phyloP scores from a whole-genome alignment of 1,139 yeast genomes.

The Pichia sp. region DNA sequence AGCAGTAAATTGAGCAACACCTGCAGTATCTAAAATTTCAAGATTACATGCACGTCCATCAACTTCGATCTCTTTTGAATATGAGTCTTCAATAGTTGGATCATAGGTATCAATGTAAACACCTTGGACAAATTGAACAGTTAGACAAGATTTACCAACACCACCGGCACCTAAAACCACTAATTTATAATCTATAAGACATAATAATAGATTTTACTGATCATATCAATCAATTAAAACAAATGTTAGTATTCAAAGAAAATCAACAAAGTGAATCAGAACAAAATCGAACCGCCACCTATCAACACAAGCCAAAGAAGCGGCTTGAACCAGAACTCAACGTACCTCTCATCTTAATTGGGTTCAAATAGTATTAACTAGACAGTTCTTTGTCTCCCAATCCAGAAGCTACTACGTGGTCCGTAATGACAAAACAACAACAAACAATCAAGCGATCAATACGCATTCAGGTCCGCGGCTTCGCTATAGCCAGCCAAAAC shows the following conservation, averaged over 20 bases:
- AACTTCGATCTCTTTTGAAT: conserved; percentile 83
- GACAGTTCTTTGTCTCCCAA: too few relatives aligned
- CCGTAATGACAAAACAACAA: too few relatives aligned
- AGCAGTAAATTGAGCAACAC: conserved; percentile 95
- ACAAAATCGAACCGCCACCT: too few relatives aligned
- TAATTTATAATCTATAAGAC: conserved; percentile 60
- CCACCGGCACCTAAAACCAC: conserved; percentile 99
- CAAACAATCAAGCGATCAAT: too few relatives aligned
- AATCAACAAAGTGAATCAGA: neutral
- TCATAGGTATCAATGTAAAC: conserved; percentile 94
- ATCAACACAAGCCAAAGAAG: too few relatives aligned
- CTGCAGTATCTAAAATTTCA: conserved; percentile 95
- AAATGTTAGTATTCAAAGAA: conserved; percentile 6
- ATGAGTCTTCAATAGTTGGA: conserved; percentile 96
- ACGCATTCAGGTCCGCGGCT: too few relatives aligned
- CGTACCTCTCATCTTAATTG: too few relatives aligned
- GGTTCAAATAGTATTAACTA: too few relatives aligned
- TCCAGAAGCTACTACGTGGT: too few relatives aligned
- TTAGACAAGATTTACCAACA: conserved; percentile 93
- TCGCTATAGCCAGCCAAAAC: too few relatives aligned
- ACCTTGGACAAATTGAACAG: conserved; percentile 85
- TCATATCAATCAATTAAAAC: neutral
- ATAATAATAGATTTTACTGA: conserved; percentile 6
- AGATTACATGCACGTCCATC: conserved; percentile 89
- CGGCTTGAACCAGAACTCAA: too few relatives aligned